Evolutionary conservation across 306 rosid species (phyloP).

Genomic region (Acacia melanoxylon): DNA sequence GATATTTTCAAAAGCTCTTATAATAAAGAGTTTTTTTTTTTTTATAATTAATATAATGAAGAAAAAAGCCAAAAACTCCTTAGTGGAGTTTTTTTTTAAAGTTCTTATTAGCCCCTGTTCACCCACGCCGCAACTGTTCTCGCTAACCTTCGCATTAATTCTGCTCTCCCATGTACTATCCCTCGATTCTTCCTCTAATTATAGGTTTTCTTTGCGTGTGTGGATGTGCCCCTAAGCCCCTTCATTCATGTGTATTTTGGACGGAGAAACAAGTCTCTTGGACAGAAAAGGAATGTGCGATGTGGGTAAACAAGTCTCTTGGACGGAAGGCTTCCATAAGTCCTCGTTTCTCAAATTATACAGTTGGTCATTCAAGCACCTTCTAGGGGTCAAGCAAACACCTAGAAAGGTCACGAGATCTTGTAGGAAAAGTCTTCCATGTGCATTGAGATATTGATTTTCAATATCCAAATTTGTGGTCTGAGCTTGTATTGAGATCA

Average conservation of each 20-base stretch:
- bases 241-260: not conserved
- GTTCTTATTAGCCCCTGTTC: no score
- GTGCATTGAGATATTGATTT: constrained; percentile 33
- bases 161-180: not conserved
- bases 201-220: not conserved
- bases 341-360: constrained; percentile 74
- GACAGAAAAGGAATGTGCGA: no score
- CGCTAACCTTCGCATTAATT: not conserved
- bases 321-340: constrained; percentile 86
- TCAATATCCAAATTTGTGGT: constrained; percentile 37
- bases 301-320: no score
- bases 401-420: no score
- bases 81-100: no score
- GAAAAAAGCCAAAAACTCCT: no score
- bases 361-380: constrained; percentile 44
- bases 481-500: constrained; percentile 22
- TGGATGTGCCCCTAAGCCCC: not conserved
- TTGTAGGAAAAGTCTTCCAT: constrained; percentile 36
- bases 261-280: no score
- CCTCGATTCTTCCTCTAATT: not conserved
- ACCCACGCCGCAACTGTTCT: not conserved
- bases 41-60: no score
- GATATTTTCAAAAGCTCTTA: no score
- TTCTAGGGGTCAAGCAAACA: no score
- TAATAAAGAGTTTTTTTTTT: no score